A percentile compares a stretch with the other conserved stretches of the same genome.
These are phyloP conservation scores for Tylopilus plumbeoviolaceoides DNA, from an alignment of 768 basidiomycete species.

Conservation along the genomic window DNA sequence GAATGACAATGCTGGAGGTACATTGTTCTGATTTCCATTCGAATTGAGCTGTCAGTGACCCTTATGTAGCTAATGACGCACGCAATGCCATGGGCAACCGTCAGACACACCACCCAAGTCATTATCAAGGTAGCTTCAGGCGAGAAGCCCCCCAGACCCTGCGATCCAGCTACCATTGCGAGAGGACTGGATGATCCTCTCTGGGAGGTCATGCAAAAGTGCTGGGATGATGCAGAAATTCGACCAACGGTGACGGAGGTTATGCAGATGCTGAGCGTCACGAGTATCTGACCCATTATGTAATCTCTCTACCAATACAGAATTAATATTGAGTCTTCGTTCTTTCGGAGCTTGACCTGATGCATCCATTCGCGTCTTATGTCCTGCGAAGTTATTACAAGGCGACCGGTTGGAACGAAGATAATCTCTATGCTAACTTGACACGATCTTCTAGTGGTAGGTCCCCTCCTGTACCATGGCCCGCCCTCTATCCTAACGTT, in stretches of 20 bases:
- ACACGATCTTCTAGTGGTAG: slow-evolving; percentile 86
- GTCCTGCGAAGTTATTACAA: slow-evolving; percentile 87
- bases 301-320: slow-evolving; percentile 6
- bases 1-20: slow-evolving; percentile 58
- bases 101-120: slow-evolving; percentile 51
- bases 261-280: slow-evolving; percentile 14
- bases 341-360: slow-evolving; percentile 21
- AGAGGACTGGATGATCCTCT: slow-evolving; percentile 45
- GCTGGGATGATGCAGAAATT: slow-evolving; percentile 39
- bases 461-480: slow-evolving; percentile 14
- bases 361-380: slow-evolving; percentile 88
- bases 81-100: slow-evolving; percentile 46
- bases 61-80: slow-evolving; percentile 48
- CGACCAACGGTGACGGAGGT: slow-evolving; percentile 42
- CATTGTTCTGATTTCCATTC: neutral
- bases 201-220: slow-evolving; percentile 41
- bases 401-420: slow-evolving; percentile 96
- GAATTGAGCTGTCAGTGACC: neutral
- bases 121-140: slow-evolving; percentile 41
- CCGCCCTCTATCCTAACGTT: slow-evolving; percentile 3
- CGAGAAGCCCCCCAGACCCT: slow-evolving; percentile 42
- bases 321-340: too few relatives aligned
- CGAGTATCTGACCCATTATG: slow-evolving; percentile 4
- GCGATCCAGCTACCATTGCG: slow-evolving; percentile 27
- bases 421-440: slow-evolving; percentile 87